Evolutionary conservation across 345 rosid genomes (phyloP), one percentile per base, ranked within the genome.

Genomic region (Eucalyptus coolabah): DNA sequence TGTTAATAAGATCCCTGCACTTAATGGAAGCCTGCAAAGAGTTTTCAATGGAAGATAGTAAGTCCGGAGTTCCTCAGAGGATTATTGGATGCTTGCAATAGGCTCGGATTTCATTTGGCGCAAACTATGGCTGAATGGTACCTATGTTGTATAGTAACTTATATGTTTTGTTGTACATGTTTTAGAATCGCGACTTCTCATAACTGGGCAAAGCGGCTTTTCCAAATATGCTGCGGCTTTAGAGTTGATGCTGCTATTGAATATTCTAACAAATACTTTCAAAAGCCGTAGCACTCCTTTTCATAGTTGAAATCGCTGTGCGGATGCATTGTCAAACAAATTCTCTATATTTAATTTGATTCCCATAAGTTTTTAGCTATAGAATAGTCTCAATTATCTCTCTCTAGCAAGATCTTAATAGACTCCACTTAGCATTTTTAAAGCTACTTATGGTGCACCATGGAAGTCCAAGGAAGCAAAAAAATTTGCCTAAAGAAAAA

Each of bases 141-240:
- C 26, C 15, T 40, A 18, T 10, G 45, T 1, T 3, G 16, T 6
- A 24, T 7, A 0, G 28, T 5, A 21, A 72, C 26, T 10, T 19
- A 5, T 18, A 69, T 18, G 81, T 32, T 67, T 69, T 72, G 82
- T 34, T 19, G 5, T 19, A 10, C 45, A 37, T 72, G 82, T 32
- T 65, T 7, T 65, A 7, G 0, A n/a, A 7, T n/a, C 37, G 3
- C 19, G 0, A 14, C 77, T n/a, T n/a, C 37, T 65, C 16, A n/a
- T 28, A 4, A 65, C 19, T 7, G 21, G 72, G 77, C 9, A 32
- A 30, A 65, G 37, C 9, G 19, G 77, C 19, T 65, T 65, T n/a
- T n/a, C n/a, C n/a, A 1, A 65, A 7, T 65, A 14, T n/a, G 19
- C 9, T 1, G 10, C 2, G 3, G 37, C 77, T 65, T 65, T 65